Base-by-base conservation (phyloP, 2,329 filamentous ascomycete genomes). In the Penicillium sp. region DNA sequence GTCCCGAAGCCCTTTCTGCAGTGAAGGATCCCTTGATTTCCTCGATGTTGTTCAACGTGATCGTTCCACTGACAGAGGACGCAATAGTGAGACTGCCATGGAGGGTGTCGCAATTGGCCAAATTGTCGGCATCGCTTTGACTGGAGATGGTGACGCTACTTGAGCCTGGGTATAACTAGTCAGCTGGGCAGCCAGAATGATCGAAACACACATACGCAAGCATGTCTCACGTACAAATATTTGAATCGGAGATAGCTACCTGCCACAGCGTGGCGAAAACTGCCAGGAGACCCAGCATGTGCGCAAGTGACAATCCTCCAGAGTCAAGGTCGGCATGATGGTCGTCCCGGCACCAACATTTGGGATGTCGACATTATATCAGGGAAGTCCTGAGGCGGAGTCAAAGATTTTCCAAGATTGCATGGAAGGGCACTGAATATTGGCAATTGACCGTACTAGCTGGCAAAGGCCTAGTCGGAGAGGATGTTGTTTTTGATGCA, bases 141-240 rank as follows among this genome's bases (percentile, higher is more conserved):
- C 58, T 76, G 22, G 71, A 76, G 37, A 82, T 84, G 69, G 67
- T 84, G 11, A 73, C 71, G 19, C 75, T 77, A 49, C 73, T 84
- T 7, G 80, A 74, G 57, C 78, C 70, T 73, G 58, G n/a, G 14
- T 8, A 4, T n/a, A n/a, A 22, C n/a, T 14, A n/a, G 30, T 65
- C 28, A 66, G 64, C 42, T 16, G 1, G 11, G 6, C n/a, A 13
- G 30, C 42, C 3, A n/a, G 8, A 28, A 1, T 38, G 5, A 16
- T 2, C 16, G 10, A 3, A 25, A 43, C 22, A 13, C 13, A 26
- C 19, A 16, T 28, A 28, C 13, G 16, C 30, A 25, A 5, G 26
- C 4, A 4, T 35, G 2, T 22, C 4, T 2, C 8, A 37, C 63
- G 35, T 42, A 64, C 65, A 67, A 28, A 26, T 30, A 55, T 58